Evolutionary conservation across 73 alveolate genomes (phyloP).

Genomic region (Paraurostyla sp.): DNA sequence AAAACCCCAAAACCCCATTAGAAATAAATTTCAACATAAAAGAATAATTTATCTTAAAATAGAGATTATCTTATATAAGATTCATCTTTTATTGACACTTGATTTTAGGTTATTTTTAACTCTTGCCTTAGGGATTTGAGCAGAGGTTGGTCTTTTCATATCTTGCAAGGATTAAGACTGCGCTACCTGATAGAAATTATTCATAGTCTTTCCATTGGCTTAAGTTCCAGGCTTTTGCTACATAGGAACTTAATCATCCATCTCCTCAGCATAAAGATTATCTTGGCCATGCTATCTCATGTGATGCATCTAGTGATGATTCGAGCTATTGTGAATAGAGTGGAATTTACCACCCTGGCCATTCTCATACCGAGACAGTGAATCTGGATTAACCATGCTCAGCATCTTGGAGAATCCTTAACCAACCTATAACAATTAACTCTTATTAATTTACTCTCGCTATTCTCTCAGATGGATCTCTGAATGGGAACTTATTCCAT

Average conservation of each 20-base stretch:
- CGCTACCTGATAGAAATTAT: background rate
- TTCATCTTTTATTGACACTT: too few species aligned
- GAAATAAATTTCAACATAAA: too few species aligned
- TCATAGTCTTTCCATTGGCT: background rate
- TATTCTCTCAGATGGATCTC: conserved; percentile 93
- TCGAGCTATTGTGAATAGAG: background rate
- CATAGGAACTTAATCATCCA: background rate
- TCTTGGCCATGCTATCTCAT: background rate
- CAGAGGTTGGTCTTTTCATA: too few species aligned
- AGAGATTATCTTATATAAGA: too few species aligned
- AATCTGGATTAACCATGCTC: conserved; percentile 69
- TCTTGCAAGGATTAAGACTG: too few species aligned
- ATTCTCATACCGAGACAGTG: background rate
- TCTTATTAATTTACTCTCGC: conserved; percentile 56
- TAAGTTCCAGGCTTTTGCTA: too few species aligned
- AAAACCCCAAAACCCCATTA: too few species aligned
- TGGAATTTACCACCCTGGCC: background rate
- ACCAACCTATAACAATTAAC: conserved; percentile 54
- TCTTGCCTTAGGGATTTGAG: too few species aligned
- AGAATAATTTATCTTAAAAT: too few species aligned
- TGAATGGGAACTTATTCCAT: conserved; percentile 90
- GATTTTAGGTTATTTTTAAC: too few species aligned
- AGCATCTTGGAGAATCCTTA: conserved; percentile 72
- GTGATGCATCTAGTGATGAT: background rate
- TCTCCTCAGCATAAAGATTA: background rate